Evolutionary conservation across 83 land plant genomes (phyloP).

Genomic region (Isoetes engelmannii): DNA sequence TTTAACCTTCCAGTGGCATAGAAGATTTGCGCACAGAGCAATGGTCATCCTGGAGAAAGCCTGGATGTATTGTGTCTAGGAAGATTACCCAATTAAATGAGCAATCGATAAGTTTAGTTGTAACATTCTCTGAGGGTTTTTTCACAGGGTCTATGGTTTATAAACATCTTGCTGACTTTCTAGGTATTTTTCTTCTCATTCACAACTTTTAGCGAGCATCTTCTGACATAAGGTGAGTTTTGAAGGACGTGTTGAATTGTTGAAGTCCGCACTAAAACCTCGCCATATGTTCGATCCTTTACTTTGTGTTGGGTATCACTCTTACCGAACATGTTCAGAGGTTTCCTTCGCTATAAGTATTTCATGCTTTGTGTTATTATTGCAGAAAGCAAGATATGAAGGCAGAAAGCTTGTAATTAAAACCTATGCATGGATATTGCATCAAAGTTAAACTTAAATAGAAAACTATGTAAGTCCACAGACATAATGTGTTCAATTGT

Average conservation of each 20-base stretch:
- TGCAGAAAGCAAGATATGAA: constrained; percentile 6
- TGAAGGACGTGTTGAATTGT: constrained; percentile 50
- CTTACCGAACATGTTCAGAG: constrained; percentile 23
- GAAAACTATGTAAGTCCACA: too few species aligned
- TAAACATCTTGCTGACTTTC: constrained; percentile 44
- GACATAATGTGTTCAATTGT: too few species aligned
- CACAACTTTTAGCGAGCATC: background rate
- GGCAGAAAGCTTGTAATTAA: too few species aligned
- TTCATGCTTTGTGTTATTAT: background rate
- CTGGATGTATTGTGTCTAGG: constrained; percentile 67
- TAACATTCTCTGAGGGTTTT: constrained; percentile 22
- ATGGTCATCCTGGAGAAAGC: constrained; percentile 12
- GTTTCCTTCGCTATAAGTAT: background rate
- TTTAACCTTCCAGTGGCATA: too few species aligned
- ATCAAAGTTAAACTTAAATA: too few species aligned
- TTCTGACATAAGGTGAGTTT: background rate
- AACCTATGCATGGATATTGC: too few species aligned
- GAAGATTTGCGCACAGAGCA: too few species aligned
- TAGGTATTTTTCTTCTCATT: constrained; percentile 22
- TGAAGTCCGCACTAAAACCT: constrained; percentile 57
- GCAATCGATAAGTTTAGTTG: constrained; percentile 30
- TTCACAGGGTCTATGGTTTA: constrained; percentile 48
- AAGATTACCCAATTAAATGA: constrained; percentile 46
- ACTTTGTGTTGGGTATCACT: constrained; percentile 59
- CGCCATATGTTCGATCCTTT: constrained; percentile 66